These are phyloP conservation scores for Blyttiomyces sp. DNA, from an alignment of 371 early-diverging fungal genomes.

Conservation along the genomic window DNA sequence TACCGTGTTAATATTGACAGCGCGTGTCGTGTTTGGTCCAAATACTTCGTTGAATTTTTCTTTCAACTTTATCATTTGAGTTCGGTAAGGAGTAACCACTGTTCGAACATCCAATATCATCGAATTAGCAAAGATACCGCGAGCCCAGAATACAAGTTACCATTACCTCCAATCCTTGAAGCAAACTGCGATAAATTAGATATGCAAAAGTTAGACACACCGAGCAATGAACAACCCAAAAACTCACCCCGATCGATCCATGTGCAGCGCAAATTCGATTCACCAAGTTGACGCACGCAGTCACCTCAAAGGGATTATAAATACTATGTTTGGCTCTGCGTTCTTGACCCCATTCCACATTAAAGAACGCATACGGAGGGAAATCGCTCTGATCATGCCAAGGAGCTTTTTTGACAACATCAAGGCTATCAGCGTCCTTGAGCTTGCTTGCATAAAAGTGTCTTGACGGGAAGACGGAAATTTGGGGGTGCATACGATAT, in stretches of 20 bases:
- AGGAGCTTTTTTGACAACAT: constrained; percentile 50
- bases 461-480: constrained; percentile 77
- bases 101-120: background rate
- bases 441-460: constrained; percentile 80
- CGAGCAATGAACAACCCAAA: too few relatives aligned
- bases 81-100: constrained; percentile 91
- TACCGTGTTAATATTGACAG: constrained; percentile 89
- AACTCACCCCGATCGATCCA: background rate
- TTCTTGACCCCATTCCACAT: constrained; percentile 72
- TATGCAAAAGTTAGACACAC: too few relatives aligned
- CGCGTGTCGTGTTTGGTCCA: constrained; percentile 61
- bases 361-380: constrained; percentile 77
- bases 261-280: constrained; percentile 53
- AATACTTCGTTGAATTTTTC: constrained; percentile 60
- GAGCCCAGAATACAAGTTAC: background rate
- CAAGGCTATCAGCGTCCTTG: constrained; percentile 75
- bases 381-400: constrained; percentile 74
- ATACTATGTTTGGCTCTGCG: constrained; percentile 67
- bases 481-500: constrained; percentile 96
- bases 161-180: constrained; percentile 60
- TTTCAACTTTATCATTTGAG: constrained; percentile 73
- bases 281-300: constrained; percentile 70
- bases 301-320: constrained; percentile 79
- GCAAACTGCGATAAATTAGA: too few relatives aligned
- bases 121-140: background rate